Conservation (phyloP, 352 stramenopile genomes). For the Globisporangium nodosum region DNA sequence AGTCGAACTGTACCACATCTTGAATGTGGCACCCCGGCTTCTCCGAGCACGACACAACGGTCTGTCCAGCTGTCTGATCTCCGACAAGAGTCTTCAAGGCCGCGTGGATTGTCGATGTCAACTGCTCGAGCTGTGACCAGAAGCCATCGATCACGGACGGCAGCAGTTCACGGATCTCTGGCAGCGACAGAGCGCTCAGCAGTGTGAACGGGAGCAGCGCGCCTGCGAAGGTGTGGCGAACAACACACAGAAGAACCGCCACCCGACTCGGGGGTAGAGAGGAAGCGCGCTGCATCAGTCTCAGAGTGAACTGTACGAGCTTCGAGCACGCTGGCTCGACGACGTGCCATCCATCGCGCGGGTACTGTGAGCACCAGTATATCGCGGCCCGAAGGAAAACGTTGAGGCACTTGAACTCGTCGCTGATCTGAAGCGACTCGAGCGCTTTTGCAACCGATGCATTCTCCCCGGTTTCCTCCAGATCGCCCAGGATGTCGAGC, state of each 20-base stretch:
- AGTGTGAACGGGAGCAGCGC: constrained; percentile 77
- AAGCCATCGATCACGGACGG: constrained; percentile 33
- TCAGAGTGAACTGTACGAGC: constrained; percentile 42
- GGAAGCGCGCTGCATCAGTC: constrained; percentile 25
- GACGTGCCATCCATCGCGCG: constrained; percentile 44
- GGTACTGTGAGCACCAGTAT: constrained; percentile 68
- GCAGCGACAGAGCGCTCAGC: constrained; percentile 59
- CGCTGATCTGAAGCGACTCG: constrained; percentile 37
- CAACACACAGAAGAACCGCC: constrained; percentile 19
- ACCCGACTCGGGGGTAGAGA: constrained; percentile 15
- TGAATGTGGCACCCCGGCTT: background rate
- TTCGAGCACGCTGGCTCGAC: constrained; percentile 45
- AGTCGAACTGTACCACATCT: background rate
- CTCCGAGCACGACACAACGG: background rate
- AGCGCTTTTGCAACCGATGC: constrained; percentile 18
- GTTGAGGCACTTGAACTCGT: constrained; percentile 81
- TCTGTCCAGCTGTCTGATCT: background rate
- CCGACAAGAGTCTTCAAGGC: constrained; percentile 2
- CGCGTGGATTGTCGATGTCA: constrained; percentile 21
- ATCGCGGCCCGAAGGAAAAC: constrained; percentile 61
- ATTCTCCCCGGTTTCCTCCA: constrained; percentile 9
- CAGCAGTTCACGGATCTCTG: constrained; percentile 41
- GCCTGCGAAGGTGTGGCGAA: constrained; percentile 57
- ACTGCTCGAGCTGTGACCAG: constrained; percentile 37
- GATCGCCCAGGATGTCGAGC: constrained; percentile 13